Base-by-base conservation (phyloP, 2,329 filamentous ascomycete genomes). In the Fusarium odoratissimum region DNA sequence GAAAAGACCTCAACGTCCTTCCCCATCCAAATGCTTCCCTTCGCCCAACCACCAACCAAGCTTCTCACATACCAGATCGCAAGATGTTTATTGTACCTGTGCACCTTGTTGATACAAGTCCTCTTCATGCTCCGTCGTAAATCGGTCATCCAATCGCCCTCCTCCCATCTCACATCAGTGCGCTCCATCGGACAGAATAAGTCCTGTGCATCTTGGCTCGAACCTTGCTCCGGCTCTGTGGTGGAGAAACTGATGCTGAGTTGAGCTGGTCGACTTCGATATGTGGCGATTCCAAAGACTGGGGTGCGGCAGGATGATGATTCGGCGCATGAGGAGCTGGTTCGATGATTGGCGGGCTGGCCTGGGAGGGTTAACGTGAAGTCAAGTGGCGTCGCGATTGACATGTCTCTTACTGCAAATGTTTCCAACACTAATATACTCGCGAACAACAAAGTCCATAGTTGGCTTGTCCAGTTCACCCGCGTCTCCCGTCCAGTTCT, bases 21-120 rank as follows among this genome's bases (percentile, higher is more conserved):
- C 0, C 78, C 79, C 71, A 80, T 65, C 2, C 61, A 71, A 2
- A 80, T 59, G 17, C 76, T 73, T 3, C 80, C 80, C 30, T 60
- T 69, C 0, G 75, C 71, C 80, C 80, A 81, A 0, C 46, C 73
- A 0, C 28, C 55, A 1, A 80, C 44, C 45, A 81, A 57, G 14
- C 60, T 66, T 5, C 79, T 64, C 0, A 72, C 72, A 1, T 80
- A 75, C 78, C 79, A 81, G 5, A 81, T 69, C 0, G 80, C 80
- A 37, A 79, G 57, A 42, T 79, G 73, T 46, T 81, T 81, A 51
- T 81, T 81, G 48, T 77, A 75, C 37, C 74, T 76, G 54, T 78
- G 74, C 6, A 81, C 67, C 59, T 77, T 78, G 11, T 63, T 65
- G 4, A 75, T 64, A 6, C 80, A 73, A n/a, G 70, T 72, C 12